Evolutionary conservation across 768 basidiomycete species (phyloP).

Genomic region (Auriscalpium vulgare): DNA sequence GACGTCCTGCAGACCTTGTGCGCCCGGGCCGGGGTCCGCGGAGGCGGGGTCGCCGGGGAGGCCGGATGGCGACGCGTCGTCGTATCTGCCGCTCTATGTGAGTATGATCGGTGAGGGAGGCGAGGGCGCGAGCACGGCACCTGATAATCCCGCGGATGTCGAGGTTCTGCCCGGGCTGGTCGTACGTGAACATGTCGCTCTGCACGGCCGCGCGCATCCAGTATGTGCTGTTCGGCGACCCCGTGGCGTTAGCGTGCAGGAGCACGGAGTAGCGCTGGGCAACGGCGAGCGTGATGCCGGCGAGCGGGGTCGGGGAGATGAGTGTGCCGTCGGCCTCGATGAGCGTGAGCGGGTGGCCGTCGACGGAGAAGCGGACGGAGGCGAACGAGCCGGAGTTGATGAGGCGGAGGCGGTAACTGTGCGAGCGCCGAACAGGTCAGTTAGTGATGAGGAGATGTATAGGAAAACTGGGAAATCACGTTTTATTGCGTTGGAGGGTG

Average conservation of each 20-base stretch:
- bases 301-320: constrained; percentile 30
- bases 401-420: constrained; percentile 38
- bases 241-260: constrained; percentile 32
- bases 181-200: constrained; percentile 24
- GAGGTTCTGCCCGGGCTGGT: constrained; percentile 8
- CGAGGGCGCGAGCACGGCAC: neutral
- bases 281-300: constrained; percentile 33
- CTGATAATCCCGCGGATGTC: constrained; percentile 11
- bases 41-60: constrained; percentile 5
- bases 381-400: constrained; percentile 42
- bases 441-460: neutral
- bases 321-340: constrained; percentile 42
- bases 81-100: neutral
- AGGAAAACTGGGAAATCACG: constrained; percentile 7
- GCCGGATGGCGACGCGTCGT: constrained; percentile 2
- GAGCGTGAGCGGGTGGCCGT: constrained; percentile 37
- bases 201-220: constrained; percentile 35
- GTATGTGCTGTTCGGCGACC: constrained; percentile 25
- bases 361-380: constrained; percentile 36
- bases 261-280: constrained; percentile 47
- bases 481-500: constrained; percentile 26
- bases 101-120: no score
- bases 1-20: neutral
- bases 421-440: neutral
- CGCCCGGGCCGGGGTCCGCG: constrained; percentile 8